Percentiles rank a stretch among this genome's conserved stretches.
Evolutionary conservation across 495 filamentous ascomycete species (phyloP).

Genomic region (Collariella sp.): DNA sequence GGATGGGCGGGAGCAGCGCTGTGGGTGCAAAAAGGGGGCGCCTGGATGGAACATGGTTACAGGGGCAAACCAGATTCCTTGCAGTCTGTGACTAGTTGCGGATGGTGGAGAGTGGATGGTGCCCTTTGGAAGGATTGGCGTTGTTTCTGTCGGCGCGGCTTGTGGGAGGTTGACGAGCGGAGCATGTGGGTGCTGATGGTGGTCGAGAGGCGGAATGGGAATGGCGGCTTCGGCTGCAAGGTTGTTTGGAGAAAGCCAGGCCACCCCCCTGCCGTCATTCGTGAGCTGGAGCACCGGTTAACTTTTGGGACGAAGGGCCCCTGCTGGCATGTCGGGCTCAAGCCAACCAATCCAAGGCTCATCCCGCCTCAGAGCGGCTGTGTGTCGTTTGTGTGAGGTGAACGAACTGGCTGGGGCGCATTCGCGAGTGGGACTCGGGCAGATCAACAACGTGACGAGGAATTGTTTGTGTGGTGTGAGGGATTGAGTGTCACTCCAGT

Average conservation of each 20-base stretch:
- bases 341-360: no score
- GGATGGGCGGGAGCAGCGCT: conserved; percentile 20
- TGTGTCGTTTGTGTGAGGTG: neutral
- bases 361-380: no score
- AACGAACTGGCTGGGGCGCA: neutral
- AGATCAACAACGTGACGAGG: neutral
- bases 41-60: conserved; percentile 12
- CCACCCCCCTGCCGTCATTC: neutral
- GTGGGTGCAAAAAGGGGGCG: conserved; percentile 4
- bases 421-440: neutral
- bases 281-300: neutral
- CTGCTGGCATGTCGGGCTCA: no score
- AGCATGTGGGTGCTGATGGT: conserved; percentile 14
- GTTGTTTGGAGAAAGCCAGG: neutral
- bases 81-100: conserved; percentile 15
- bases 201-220: neutral
- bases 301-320: no score
- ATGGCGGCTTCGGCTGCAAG: neutral
- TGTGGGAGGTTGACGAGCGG: conserved; percentile 30
- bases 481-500: no score
- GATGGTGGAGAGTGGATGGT: neutral
- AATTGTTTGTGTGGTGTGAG: neutral
- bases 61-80: conserved; percentile 16
- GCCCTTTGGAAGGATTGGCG: conserved; percentile 6
- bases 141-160: conserved; percentile 4